phyloP scores from a whole-genome alignment of 1,284 basidiomycete species.

The Trametes versicolor region DNA sequence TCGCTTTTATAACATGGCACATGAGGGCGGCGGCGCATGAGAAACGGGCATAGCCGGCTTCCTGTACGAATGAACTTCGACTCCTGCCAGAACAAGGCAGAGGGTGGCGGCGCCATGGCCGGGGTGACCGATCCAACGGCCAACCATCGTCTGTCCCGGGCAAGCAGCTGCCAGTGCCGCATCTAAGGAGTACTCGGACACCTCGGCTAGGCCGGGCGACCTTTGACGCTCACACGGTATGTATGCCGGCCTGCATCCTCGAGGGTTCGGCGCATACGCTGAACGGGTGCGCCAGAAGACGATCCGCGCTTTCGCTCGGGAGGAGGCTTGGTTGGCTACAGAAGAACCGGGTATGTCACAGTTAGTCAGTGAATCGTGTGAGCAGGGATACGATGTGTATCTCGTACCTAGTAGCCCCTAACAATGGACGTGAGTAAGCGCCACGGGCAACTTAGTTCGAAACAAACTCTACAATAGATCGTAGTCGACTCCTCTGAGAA shows the following conservation, averaged over 20 bases:
- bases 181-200: background rate
- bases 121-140: background rate
- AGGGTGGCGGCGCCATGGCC: background rate
- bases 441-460: background rate
- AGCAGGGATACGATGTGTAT: background rate
- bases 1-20: background rate
- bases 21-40: background rate
- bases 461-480: background rate
- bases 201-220: background rate
- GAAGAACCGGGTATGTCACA: background rate
- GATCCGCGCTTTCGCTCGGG: background rate
- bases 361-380: background rate
- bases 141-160: background rate
- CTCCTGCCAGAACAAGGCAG: conserved; percentile 2
- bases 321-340: background rate
- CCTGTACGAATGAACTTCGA: background rate
- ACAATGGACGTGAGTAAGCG: background rate
- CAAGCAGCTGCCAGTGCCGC: background rate
- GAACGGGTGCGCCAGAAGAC: background rate
- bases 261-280: background rate
- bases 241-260: background rate
- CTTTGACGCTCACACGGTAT: background rate
- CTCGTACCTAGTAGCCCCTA: background rate
- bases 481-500: background rate
- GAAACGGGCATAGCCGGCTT: background rate